Percentiles rank a stretch among this genome's conserved stretches.
Conservation (phyloP, 2,329 filamentous ascomycete genomes). For the Pyrenochaeta sp. region DNA sequence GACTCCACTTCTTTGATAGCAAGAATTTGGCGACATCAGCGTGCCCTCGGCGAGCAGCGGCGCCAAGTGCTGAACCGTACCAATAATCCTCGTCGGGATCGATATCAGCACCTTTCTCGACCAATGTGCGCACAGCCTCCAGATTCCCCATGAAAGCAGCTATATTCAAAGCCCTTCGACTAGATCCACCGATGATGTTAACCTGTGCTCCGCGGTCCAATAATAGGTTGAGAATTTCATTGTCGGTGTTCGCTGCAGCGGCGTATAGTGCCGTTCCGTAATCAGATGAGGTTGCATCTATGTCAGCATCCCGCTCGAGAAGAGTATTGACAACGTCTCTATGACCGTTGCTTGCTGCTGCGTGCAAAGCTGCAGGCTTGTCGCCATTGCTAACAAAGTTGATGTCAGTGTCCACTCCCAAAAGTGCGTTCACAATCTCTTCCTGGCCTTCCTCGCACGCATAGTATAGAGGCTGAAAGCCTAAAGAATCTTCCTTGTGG, state of each 20-base stretch:
- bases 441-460: conserved; percentile 23
- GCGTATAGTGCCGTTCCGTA: conserved; percentile 27
- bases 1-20: conserved; percentile 25
- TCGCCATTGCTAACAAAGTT: conserved; percentile 11
- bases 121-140: conserved; percentile 21
- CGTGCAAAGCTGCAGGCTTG: conserved; percentile 20
- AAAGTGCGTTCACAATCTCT: conserved; percentile 24
- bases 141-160: conserved; percentile 27
- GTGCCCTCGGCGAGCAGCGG: conserved; percentile 26
- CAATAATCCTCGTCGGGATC: conserved; percentile 31
- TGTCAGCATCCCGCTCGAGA: conserved; percentile 21
- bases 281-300: conserved; percentile 14
- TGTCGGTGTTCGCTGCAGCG: conserved; percentile 16
- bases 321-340: conserved; percentile 23
- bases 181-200: conserved; percentile 20
- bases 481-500: conserved; percentile 26
- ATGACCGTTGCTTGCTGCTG: conserved; percentile 21
- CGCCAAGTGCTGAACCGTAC: conserved; percentile 29
- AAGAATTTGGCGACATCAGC: conserved; percentile 25
- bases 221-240: conserved; percentile 17
- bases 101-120: conserved; percentile 26
- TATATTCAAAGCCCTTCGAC: conserved; percentile 24
- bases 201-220: conserved; percentile 20
- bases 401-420: conserved; percentile 24
- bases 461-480: conserved; percentile 30